Evolutionary conservation across 2,329 filamentous ascomycete species (phyloP), one percentile per base, ranked within the genome.

Genomic region (Parasarocladium wereldwijsianum): DNA sequence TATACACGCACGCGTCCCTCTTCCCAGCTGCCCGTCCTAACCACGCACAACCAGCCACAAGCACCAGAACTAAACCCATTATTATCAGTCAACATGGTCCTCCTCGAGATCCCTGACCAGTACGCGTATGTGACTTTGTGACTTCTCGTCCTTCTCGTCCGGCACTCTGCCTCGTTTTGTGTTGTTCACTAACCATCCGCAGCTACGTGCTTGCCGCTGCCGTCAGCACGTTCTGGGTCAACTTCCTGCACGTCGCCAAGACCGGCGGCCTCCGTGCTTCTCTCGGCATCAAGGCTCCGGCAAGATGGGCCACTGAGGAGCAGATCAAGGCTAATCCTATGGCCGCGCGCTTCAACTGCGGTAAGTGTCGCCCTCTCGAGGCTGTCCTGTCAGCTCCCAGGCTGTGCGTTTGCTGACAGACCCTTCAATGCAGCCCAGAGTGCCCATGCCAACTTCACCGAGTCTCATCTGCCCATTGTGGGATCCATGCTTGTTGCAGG

Each of bases 201-300:
- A 77, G 74, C 55, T 72, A 71, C 46, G 70, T 77, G 43, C 58
- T 79, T 32, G 57, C 62, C 31, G 65, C 60, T 26, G 70, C 70
- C 33, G 56, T 64, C 13, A 59, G 64, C 11, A 66, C 65, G 41
- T 61, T 71, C 51, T 57, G 77, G 46, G 45, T 77, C 49, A 72
- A 70, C 56, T 46, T 49, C 11, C 51, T 64, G 36, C 72, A 78
- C 49, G 37, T 42, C 26, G 0, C 57, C 21, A 54, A 66, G 32
- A 69, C 66, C 8, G 50, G 47, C 35, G 43, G 41, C 9, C 56
- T 55, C 38, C 70, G 73, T 49, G 68, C 60, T 43, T 51, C 52
- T 14, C 62, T 64, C 40, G 60, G 62, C 10, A 45, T 77, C 41
- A 44, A 50, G 24, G 77, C 76, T 41, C 74, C 74, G 16, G 60